Evolutionary conservation across 495 filamentous ascomycete species (phyloP).

Genomic region (Trichoderma orchidacearum): DNA sequence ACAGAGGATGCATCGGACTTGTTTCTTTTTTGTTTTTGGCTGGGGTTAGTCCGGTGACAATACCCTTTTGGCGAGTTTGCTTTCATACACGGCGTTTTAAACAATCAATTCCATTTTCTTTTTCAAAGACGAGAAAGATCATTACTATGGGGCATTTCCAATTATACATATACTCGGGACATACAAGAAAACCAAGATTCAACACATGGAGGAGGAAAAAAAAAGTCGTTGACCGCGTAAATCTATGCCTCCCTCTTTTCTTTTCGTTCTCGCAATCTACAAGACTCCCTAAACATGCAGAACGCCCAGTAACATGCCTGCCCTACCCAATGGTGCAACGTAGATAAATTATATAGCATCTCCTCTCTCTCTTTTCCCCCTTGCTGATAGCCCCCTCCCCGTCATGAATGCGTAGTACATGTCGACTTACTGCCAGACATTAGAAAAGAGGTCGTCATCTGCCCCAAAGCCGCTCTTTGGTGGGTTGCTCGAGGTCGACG

Average conservation of each 20-base stretch:
- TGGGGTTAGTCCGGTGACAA: no score
- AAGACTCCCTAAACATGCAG: conserved; percentile 2
- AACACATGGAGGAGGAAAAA: background rate
- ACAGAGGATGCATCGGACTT: background rate
- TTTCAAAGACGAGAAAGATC: background rate
- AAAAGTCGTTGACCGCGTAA: background rate
- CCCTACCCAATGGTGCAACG: conserved; percentile 11
- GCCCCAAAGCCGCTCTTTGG: conserved; percentile 44
- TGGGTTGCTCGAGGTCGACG: conserved; percentile 15
- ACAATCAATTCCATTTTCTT: background rate
- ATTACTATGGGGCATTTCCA: background rate
- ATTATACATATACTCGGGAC: background rate
- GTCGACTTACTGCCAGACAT: conserved; percentile 65
- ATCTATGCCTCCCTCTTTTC: background rate
- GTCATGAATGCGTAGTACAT: background rate
- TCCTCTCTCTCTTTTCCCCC: background rate
- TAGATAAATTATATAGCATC: background rate
- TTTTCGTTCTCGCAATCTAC: background rate
- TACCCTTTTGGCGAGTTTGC: background rate
- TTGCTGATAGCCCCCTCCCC: background rate
- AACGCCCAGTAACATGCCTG: conserved; percentile 10
- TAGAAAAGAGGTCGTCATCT: conserved; percentile 79
- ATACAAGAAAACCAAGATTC: background rate
- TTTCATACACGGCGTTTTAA: background rate
- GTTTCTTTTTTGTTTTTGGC: no score